A percentile compares a stretch with the other conserved stretches of the same genome.
phyloP scores from a whole-genome alignment of 106 monocot genomes.

The Xerophyta viscosa region DNA sequence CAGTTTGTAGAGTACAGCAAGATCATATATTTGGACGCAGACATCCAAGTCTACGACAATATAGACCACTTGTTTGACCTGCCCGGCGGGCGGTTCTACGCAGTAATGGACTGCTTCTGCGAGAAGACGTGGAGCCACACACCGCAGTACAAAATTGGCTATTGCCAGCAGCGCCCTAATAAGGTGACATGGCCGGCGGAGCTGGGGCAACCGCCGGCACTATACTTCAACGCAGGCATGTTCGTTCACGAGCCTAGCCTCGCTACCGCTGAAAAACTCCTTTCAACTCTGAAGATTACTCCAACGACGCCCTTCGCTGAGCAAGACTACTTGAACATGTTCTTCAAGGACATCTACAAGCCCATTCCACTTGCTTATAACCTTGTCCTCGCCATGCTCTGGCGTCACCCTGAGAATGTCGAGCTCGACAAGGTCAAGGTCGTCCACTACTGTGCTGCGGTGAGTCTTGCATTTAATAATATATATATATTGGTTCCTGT shows the following conservation, averaged over 20 bases:
- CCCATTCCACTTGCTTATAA: constrained; percentile 53
- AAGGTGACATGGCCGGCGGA: constrained; percentile 47
- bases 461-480: too few relatives aligned
- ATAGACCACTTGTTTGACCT: constrained; percentile 63
- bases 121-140: constrained; percentile 85
- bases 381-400: constrained; percentile 66
- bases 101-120: constrained; percentile 87
- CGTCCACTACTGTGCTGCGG: constrained; percentile 73
- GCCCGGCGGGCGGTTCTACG: constrained; percentile 52
- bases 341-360: constrained; percentile 48
- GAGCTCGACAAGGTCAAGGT: constrained; percentile 56
- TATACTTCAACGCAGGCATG: constrained; percentile 95
- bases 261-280: constrained; percentile 29
- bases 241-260: constrained; percentile 68
- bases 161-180: constrained; percentile 72
- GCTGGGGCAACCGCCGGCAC: constrained; percentile 47
- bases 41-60: constrained; percentile 81
- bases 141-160: constrained; percentile 50
- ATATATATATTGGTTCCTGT: too few relatives aligned
- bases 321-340: constrained; percentile 70
- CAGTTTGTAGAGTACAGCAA: constrained; percentile 79
- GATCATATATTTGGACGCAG: constrained; percentile 81
- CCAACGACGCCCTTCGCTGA: constrained; percentile 65
- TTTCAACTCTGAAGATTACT: constrained; percentile 23
- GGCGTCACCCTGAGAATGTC: constrained; percentile 67